Base-by-base conservation (phyloP, 2,329 filamentous ascomycete species). In the Pyrenophora seminiperda region DNA sequence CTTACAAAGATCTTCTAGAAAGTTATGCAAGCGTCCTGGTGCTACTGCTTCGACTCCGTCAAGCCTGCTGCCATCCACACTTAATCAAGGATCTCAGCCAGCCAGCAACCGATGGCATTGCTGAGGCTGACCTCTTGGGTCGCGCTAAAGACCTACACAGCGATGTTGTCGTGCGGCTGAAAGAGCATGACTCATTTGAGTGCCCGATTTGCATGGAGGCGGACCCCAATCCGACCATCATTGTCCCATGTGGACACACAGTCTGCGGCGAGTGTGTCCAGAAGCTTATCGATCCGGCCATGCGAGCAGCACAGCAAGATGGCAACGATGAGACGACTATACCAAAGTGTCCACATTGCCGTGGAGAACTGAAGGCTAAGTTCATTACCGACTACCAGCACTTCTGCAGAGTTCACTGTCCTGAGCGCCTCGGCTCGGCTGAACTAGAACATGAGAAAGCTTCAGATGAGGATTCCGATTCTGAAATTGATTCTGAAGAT, bases 121-220 rank as follows among this genome's bases (percentile, higher is more conserved):
- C 76, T 2, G 78, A 80, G 40, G 75, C 82, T 5, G 78, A 85
- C 20, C 81, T 90, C 67, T 65, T 84, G 11, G 77, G 79, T 2
- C 79, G 90, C 15, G 89, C 90, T 1, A 81, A 82, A 61, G 68
- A 77, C 15, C 76, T 96, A 9, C 70, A 77, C 5, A 59, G 71
- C 0, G 76, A 83, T 2, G 88, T 90, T 10, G 79, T 95, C 14
- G 66, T 76, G n/a, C 83, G 90, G 5, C 80, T 94, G 66, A 88
- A 78, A 56, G 74, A 76, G 10, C 73, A 77, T 5, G 78, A 84
- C 1, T 81, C 67, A 2, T 90, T 93, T 41, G 87, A 92, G 67
- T 96, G 91, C 64, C 89, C 89, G 0, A 85, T 94, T 15, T 96
- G 91, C 69, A 86, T 89, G 50, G 91, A 96, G 63, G 85, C 79